These are phyloP conservation scores for Magnusiomyces ingens DNA, from an alignment of 1,139 yeast genomes.

Conservation along the genomic window DNA sequence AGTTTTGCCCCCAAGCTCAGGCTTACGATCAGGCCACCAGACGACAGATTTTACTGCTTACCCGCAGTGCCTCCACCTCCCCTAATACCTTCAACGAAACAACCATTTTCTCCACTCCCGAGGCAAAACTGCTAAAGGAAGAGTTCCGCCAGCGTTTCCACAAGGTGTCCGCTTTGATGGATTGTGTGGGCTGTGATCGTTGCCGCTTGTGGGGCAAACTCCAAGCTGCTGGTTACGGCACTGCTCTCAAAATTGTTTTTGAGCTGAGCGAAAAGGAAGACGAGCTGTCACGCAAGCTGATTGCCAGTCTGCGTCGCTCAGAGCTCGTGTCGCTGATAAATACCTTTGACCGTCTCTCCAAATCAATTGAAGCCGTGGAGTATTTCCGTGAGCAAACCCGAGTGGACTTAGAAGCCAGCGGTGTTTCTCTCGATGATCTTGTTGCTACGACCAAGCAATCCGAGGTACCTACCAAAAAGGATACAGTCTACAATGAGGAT, in stretches of 20 bases:
- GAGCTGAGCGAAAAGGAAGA: constrained; percentile 55
- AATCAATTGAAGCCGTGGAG: constrained; percentile 69
- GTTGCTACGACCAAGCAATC: background rate
- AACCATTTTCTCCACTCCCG: constrained; percentile 39
- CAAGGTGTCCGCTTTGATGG: constrained; percentile 90
- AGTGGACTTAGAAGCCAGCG: background rate
- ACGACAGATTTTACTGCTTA: constrained; percentile 33
- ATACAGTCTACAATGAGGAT: background rate
- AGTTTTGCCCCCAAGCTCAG: constrained; percentile 43
- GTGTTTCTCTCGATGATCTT: background rate
- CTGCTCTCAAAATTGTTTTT: constrained; percentile 83
- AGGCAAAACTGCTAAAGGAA: constrained; percentile 50
- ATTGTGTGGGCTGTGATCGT: constrained; percentile 96
- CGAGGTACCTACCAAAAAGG: background rate
- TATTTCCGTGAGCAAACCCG: constrained; percentile 54
- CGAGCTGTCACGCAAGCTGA: constrained; percentile 29
- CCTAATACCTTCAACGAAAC: constrained; percentile 46
- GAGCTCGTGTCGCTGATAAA: constrained; percentile 87
- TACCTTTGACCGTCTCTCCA: constrained; percentile 86
- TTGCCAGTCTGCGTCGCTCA: constrained; percentile 57
- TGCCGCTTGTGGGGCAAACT: constrained; percentile 97
- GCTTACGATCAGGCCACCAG: constrained; percentile 46
- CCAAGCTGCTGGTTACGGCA: constrained; percentile 95
- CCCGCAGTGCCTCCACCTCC: constrained; percentile 33
- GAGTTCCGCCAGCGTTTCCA: constrained; percentile 82